phyloP scores from a whole-genome alignment of 352 stramenopile genomes.

The Globisporangium alternatum region DNA sequence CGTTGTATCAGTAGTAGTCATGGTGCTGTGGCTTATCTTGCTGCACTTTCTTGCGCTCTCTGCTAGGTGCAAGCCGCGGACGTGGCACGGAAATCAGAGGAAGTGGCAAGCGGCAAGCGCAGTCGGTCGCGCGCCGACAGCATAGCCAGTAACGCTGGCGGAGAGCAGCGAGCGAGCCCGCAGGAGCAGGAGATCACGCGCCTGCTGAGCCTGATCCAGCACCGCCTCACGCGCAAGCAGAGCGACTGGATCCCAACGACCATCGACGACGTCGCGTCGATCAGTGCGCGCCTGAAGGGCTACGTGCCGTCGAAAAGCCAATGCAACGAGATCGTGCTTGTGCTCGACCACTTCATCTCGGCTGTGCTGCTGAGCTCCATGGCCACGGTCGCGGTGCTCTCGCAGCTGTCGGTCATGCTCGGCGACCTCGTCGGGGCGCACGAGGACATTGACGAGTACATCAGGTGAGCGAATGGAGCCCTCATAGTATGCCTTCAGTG shows the following conservation, averaged over 20 bases:
- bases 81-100: slow-evolving; percentile 13
- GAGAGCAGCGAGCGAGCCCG: slow-evolving; percentile 1
- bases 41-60: neutral
- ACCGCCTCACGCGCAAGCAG: slow-evolving; percentile 62
- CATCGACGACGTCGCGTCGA: slow-evolving; percentile 41
- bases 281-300: slow-evolving; percentile 35
- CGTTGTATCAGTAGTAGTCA: neutral
- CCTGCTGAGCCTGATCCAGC: slow-evolving; percentile 51
- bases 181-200: slow-evolving; percentile 34
- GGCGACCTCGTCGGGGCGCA: slow-evolving; percentile 32
- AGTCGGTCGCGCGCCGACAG: slow-evolving; percentile 19
- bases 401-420: slow-evolving; percentile 40
- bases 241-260: slow-evolving; percentile 66
- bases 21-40: neutral
- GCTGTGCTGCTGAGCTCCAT: slow-evolving; percentile 56
- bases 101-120: slow-evolving; percentile 8
- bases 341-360: slow-evolving; percentile 69
- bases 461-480: slow-evolving; percentile 31
- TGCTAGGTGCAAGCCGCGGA: slow-evolving; percentile 36
- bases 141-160: slow-evolving; percentile 23
- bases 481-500: neutral
- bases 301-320: slow-evolving; percentile 35
- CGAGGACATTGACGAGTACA: slow-evolving; percentile 59
- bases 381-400: slow-evolving; percentile 28
- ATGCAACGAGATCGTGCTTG: slow-evolving; percentile 56